Conservation (phyloP, 371 early-diverging fungal genomes). For the Coemansia sp. region DNA sequence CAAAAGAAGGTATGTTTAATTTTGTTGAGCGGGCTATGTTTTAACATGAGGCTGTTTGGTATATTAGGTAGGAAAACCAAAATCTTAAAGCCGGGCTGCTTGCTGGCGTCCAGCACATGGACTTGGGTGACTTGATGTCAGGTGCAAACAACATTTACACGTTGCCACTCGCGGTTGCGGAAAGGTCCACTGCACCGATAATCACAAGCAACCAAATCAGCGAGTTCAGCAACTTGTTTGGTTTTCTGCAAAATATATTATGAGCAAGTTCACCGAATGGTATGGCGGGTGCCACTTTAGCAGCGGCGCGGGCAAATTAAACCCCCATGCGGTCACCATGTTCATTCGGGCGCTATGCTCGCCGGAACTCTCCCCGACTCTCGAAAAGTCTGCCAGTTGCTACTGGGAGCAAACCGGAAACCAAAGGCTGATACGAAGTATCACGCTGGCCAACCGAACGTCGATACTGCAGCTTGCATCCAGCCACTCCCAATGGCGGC, state of each 20-base stretch:
- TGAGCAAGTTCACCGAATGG: constrained; percentile 4
- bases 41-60: no score
- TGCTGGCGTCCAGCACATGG: constrained; percentile 7
- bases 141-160: constrained; percentile 1
- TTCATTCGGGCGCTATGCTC: not conserved
- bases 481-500: no score
- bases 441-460: not conserved
- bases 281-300: constrained; percentile 7
- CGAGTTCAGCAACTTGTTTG: not conserved
- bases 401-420: constrained; percentile 4
- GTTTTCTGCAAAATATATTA: not conserved
- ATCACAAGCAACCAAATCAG: not conserved
- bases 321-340: not conserved
- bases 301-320: not conserved
- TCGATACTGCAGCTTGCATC: not conserved
- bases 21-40: no score
- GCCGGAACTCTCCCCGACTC: not conserved
- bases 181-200: not conserved
- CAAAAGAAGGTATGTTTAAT: not conserved
- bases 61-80: not conserved
- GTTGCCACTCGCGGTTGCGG: not conserved
- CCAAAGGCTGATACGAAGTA: not conserved
- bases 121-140: not conserved
- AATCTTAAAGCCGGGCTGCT: not conserved
- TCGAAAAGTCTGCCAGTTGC: not conserved